Base-by-base conservation (phyloP, 2,329 filamentous ascomycete genomes). In the Calonectria honghensis region DNA sequence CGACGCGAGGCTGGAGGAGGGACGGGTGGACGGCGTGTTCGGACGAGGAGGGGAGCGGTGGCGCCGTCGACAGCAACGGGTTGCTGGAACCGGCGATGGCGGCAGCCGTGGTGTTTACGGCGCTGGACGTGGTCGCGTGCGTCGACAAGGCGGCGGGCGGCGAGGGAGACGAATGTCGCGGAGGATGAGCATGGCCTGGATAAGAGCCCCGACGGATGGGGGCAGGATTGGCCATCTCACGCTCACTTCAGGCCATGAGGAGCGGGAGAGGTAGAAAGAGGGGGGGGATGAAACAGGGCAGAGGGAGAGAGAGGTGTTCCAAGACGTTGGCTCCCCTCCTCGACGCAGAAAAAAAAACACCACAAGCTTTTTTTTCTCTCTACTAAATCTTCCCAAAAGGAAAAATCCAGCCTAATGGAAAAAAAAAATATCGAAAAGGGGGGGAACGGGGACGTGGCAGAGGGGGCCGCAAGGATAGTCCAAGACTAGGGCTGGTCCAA, bases 1-100 rank as follows among this genome's bases (percentile, higher is more conserved):
- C 94, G 71, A 96, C 92, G 71, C 94, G 94, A 16, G 94, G 94
- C 81, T 96, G 94, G 54, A 95, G 88, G 68, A 93, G 86, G 20
- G 90, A 85, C 29, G 83, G 81, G 37, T 81, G 81, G 18, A 82
- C 78, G 66, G 78, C 54, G 63, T 65, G 41, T 48, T 64, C 64
- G 27, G 72, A 61, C 31, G 50, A 48, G 7, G 35, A 35, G 29
- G 39, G 14, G 27, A 4, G 57, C 6, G 61, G 39, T 24, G 32
- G 57, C 37, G 54, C 29, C 27, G 29, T 32, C 29, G 51, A 31
- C n/a, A 20, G n/a, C 20, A 16, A 35, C 18, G 31, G n/a, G 20
- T 48, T 48, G 45, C 45, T 48, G 45, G 45, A 48, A 24, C 9
- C 45, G 45, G 45, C 57, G 35, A 32, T 41, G 14, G 51, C 9